Conservation (phyloP, 495 filamentous ascomycete genomes). For the Aspergillus steynii region DNA sequence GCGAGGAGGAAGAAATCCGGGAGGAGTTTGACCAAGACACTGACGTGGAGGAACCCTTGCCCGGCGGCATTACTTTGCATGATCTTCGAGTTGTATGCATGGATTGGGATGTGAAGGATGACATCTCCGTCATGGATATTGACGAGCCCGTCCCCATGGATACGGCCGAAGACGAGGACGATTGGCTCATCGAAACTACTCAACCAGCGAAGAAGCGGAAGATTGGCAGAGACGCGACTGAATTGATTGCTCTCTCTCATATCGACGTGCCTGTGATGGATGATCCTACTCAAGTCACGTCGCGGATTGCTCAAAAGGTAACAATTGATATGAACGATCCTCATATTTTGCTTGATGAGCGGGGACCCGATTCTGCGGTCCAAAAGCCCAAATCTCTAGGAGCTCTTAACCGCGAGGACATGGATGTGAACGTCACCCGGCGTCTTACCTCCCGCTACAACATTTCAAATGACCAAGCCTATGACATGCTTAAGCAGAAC, state of each 20-base stretch:
- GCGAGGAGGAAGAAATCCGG: constrained; percentile 56
- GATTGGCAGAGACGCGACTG: constrained; percentile 37
- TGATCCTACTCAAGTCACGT: constrained; percentile 61
- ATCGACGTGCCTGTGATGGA: constrained; percentile 55
- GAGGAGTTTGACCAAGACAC: constrained; percentile 62
- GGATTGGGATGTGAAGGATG: constrained; percentile 73
- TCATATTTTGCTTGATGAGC: constrained; percentile 74
- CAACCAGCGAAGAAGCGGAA: constrained; percentile 53
- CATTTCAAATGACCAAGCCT: constrained; percentile 92
- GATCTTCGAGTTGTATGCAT: constrained; percentile 80
- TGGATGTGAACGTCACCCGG: constrained; percentile 41
- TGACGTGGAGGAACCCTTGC: constrained; percentile 47
- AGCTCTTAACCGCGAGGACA: constrained; percentile 35
- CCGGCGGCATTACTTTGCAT: constrained; percentile 65
- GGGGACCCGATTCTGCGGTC: constrained; percentile 48
- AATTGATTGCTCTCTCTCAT: constrained; percentile 45
- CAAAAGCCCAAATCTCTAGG: constrained; percentile 40
- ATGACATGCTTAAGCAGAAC: constrained; percentile 94
- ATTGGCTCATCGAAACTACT: constrained; percentile 48
- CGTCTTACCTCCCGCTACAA: constrained; percentile 80
- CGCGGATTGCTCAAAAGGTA: constrained; percentile 70
- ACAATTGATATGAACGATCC: constrained; percentile 90
- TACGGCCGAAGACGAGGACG: constrained; percentile 46
- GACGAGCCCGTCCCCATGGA: constrained; percentile 24
- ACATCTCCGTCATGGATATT: constrained; percentile 32